These are phyloP conservation scores for Xylariaceae sp. DNA, from an alignment of 2,329 filamentous ascomycete genomes.

Conservation along the genomic window DNA sequence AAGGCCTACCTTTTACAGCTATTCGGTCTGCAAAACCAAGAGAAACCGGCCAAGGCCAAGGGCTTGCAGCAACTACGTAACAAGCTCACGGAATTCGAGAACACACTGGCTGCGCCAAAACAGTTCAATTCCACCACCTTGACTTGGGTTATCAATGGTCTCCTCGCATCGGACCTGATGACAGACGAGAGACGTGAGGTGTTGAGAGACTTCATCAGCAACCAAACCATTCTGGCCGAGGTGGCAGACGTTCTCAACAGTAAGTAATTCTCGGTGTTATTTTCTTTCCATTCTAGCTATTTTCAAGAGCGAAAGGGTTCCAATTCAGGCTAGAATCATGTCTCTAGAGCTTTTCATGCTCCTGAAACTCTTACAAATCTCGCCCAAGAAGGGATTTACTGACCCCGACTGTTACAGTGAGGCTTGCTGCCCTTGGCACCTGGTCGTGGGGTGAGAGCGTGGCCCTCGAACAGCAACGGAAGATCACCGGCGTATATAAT, in stretches of 20 bases:
- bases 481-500: constrained; percentile 56
- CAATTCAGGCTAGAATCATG: no score
- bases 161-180: constrained; percentile 53
- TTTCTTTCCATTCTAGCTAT: no score
- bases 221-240: constrained; percentile 52
- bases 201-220: constrained; percentile 52
- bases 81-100: constrained; percentile 44
- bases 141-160: constrained; percentile 49
- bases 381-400: no score
- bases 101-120: constrained; percentile 37
- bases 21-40: constrained; percentile 45
- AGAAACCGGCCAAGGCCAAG: constrained; percentile 36
- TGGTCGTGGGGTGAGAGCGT: constrained; percentile 57
- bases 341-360: no score
- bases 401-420: no score
- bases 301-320: no score
- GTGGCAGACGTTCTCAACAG: constrained; percentile 61
- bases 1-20: constrained; percentile 49
- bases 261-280: no score
- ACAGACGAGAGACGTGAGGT: constrained; percentile 50
- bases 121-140: constrained; percentile 47
- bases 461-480: constrained; percentile 52
- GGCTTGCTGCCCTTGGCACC: constrained; percentile 50
- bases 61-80: constrained; percentile 35
- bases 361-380: no score